These are phyloP conservation scores for Micractinium conductrix DNA, from an alignment of 139 green algal genomes.

Conservation along the genomic window DNA sequence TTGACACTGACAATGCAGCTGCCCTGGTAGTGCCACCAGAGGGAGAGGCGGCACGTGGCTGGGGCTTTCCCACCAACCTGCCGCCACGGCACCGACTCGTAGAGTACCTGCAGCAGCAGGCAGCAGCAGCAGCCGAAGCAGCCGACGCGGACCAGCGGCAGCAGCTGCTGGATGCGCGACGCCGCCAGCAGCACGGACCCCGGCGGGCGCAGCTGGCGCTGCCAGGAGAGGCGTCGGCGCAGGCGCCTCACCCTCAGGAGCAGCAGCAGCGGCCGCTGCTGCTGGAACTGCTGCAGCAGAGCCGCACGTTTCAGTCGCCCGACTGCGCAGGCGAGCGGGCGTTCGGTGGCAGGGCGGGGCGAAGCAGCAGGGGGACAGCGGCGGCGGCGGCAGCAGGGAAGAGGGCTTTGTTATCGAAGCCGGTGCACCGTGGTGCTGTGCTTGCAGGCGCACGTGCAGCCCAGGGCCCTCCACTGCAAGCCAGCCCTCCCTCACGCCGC, in stretches of 20 bases:
- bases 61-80: conserved; percentile 29
- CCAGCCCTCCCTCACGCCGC: neutral
- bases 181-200: neutral
- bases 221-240: neutral
- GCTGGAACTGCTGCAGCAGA: conserved; percentile 31
- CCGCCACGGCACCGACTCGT: neutral
- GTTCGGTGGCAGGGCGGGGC: neutral
- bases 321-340: conserved; percentile 1
- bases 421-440: no score
- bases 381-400: no score
- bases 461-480: no score
- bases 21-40: no score
- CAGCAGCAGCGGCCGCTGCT: conserved; percentile 3
- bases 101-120: conserved; percentile 1
- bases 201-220: no score
- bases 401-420: no score
- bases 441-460: no score
- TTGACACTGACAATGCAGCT: no score
- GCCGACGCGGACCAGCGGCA: neutral
- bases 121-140: neutral
- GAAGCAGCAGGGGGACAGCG: no score
- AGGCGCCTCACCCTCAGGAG: neutral
- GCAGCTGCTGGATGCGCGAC: neutral
- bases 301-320: conserved; percentile 32
- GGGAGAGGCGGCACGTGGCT: no score